phyloP scores from a whole-genome alignment of 768 basidiomycete species.

The Lactifluus subvellereus region DNA sequence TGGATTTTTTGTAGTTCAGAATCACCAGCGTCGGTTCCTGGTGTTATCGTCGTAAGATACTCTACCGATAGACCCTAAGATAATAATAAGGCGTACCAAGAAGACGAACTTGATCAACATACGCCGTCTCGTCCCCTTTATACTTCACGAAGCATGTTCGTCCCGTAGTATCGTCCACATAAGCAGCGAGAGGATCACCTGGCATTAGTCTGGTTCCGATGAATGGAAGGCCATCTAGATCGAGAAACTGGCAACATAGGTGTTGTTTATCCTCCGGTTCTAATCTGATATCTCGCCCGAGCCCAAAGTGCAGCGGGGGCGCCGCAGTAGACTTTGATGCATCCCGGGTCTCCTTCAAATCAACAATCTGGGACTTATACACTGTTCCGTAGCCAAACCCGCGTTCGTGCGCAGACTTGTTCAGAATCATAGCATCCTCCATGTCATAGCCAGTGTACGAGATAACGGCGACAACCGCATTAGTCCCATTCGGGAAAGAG shows the following conservation, averaged over 20 bases:
- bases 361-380: slow-evolving; percentile 90
- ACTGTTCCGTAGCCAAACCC: slow-evolving; percentile 96
- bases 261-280: slow-evolving; percentile 45
- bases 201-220: slow-evolving; percentile 62
- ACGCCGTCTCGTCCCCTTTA: slow-evolving; percentile 90
- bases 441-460: slow-evolving; percentile 99
- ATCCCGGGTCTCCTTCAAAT: slow-evolving; percentile 76
- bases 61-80: not conserved
- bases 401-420: slow-evolving; percentile 97
- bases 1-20: slow-evolving; percentile 88
- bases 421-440: slow-evolving; percentile 99
- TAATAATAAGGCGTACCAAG: slow-evolving; percentile 50
- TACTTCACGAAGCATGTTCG: slow-evolving; percentile 87
- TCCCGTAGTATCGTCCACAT: slow-evolving; percentile 79
- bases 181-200: slow-evolving; percentile 81
- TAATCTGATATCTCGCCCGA: slow-evolving; percentile 67
- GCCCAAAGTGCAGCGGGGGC: slow-evolving; percentile 84
- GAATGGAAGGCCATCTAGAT: slow-evolving; percentile 78
- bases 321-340: slow-evolving; percentile 48
- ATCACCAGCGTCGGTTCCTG: slow-evolving; percentile 84
- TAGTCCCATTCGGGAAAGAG: slow-evolving; percentile 95
- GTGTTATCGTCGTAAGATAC: not conserved
- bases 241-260: slow-evolving; percentile 49
- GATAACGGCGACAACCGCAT: slow-evolving; percentile 98
- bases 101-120: slow-evolving; percentile 86